Conservation (phyloP, 2,329 filamentous ascomycete species). For the Bipolaris oryzae region DNA sequence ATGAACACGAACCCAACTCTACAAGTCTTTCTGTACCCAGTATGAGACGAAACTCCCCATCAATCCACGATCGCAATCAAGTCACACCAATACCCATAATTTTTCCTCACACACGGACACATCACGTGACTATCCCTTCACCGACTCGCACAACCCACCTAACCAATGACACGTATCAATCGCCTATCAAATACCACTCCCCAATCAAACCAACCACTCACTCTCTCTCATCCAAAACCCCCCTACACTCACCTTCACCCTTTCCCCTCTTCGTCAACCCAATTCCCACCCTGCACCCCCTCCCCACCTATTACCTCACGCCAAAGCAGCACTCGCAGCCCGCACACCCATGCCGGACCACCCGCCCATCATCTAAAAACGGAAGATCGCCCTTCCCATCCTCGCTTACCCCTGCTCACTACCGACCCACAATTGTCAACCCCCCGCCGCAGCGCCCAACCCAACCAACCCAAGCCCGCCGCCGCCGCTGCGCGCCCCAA, state of each 20-base stretch:
- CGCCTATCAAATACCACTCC: neutral
- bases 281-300: neutral
- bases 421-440: neutral
- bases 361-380: constrained; percentile 1
- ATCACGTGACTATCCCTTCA: neutral
- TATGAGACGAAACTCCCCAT: too few relatives aligned
- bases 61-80: neutral
- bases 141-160: neutral
- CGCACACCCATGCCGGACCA: neutral
- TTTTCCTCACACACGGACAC: neutral
- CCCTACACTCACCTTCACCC: neutral
- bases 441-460: neutral
- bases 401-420: neutral
- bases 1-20: neutral
- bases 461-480: neutral
- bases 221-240: neutral
- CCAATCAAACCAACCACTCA: neutral
- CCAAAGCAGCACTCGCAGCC: neutral
- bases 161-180: neutral
- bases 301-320: neutral
- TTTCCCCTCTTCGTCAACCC: neutral
- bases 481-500: neutral
- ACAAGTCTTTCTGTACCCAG: neutral
- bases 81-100: neutral
- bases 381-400: constrained; percentile 1